Evolutionary conservation across 176 grass and related monocot genomes (phyloP).

Genomic region (Urochloa ruziziensis): DNA sequence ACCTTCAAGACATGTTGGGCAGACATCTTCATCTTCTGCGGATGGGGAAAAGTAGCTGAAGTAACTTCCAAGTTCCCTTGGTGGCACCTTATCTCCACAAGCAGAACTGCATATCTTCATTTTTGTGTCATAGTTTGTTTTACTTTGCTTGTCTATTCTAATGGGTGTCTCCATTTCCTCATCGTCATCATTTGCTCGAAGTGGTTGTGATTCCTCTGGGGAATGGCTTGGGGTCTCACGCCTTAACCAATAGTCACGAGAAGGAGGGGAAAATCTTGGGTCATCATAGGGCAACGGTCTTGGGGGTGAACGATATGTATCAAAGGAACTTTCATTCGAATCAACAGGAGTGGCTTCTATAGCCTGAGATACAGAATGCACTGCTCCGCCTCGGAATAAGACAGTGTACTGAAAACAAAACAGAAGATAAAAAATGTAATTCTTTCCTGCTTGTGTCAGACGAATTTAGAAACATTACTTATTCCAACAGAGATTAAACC

Average conservation of each 20-base stretch:
- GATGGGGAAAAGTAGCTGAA: conserved; percentile 63
- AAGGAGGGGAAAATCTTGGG: conserved; percentile 68
- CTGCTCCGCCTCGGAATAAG: conserved; percentile 65
- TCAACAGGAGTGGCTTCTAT: conserved; percentile 69
- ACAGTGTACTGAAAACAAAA: conserved; percentile 62
- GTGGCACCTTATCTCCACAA: conserved; percentile 50
- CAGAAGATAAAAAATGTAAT: conserved; percentile 9
- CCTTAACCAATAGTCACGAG: conserved; percentile 49
- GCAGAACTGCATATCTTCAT: conserved; percentile 56
- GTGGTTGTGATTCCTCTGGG: conserved; percentile 67
- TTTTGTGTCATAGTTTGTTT: conserved; percentile 68
- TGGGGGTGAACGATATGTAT: conserved; percentile 77
- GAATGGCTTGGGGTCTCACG: conserved; percentile 60
- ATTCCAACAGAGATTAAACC: not conserved
- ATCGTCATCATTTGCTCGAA: conserved; percentile 52
- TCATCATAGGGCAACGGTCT: conserved; percentile 90
- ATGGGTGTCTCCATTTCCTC: conserved; percentile 49
- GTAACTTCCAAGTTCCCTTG: conserved; percentile 54
- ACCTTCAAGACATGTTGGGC: conserved; percentile 99
- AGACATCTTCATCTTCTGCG: conserved; percentile 92
- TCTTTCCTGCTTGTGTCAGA: not conserved
- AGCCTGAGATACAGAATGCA: conserved; percentile 60
- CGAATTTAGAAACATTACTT: not conserved
- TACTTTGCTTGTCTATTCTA: conserved; percentile 46
- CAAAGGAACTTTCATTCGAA: conserved; percentile 54